Percentiles rank a stretch among this genome's conserved stretches.
Conservation (phyloP, 1,139 yeast species). For the Debaryomyces coudertii region DNA sequence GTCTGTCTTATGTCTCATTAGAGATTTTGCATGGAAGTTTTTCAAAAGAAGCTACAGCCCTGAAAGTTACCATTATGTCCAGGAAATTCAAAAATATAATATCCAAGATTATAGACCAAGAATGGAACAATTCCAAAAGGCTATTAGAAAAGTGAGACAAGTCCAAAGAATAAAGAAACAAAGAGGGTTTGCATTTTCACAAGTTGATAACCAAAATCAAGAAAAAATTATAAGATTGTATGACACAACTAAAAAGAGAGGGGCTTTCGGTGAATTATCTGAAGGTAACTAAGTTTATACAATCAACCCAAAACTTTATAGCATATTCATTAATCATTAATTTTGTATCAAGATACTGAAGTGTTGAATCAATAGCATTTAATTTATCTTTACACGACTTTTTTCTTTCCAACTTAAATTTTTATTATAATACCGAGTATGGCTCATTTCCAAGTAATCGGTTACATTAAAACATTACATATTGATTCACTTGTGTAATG, state of each 20-base stretch:
- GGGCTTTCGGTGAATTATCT: conserved; percentile 51
- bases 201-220: conserved; percentile 91
- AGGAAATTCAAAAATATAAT: conserved; percentile 94
- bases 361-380: background rate
- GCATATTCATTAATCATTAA: background rate
- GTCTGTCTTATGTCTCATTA: conserved; percentile 72
- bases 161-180: conserved; percentile 98
- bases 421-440: too few species aligned
- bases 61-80: conserved; percentile 91
- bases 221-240: conserved; percentile 90
- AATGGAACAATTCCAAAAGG: conserved; percentile 95
- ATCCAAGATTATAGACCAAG: conserved; percentile 94
- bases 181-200: conserved; percentile 98
- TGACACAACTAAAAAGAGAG: conserved; percentile 80
- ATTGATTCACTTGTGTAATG: background rate
- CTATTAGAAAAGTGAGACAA: conserved; percentile 95
- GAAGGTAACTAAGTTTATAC: conserved; percentile 21
- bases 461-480: background rate
- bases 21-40: conserved; percentile 95
- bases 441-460: too few species aligned
- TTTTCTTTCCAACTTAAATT: conserved; percentile 1
- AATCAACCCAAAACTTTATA: conserved; percentile 5
- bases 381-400: conserved; percentile 9
- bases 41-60: conserved; percentile 91
- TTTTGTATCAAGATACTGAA: background rate